phyloP scores from a whole-genome alignment of 805 yeast species.

The Candida tammaniensis region DNA sequence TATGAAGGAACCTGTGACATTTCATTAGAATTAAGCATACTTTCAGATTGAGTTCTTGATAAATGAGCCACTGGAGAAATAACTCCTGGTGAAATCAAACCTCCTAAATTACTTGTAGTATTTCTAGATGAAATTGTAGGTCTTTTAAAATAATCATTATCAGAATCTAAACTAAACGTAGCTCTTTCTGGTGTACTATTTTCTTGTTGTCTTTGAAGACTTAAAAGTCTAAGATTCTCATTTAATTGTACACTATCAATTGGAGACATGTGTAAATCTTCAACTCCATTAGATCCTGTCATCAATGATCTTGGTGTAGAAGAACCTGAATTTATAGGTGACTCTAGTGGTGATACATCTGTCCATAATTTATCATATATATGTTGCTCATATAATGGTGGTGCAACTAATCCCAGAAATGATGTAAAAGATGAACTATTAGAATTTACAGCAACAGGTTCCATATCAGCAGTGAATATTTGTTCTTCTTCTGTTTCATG shows the following conservation, averaged over 20 bases:
- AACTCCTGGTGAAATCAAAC: constrained; percentile 35
- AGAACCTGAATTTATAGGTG: constrained; percentile 43
- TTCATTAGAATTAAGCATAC: constrained; percentile 14
- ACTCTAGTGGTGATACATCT: constrained; percentile 53
- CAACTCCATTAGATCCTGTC: constrained; percentile 3
- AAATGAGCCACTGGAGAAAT: constrained; percentile 55
- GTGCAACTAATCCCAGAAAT: constrained; percentile 58
- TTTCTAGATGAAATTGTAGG: constrained; percentile 7
- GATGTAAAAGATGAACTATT: constrained; percentile 29
- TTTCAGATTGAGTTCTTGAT: constrained; percentile 56
- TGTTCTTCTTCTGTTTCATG: constrained; percentile 25
- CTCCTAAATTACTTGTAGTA: constrained; percentile 6
- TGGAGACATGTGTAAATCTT: constrained; percentile 27
- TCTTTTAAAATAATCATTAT: constrained; percentile 34
- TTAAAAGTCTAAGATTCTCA: constrained; percentile 51
- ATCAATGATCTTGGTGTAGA: constrained; percentile 29
- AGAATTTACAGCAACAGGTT: constrained; percentile 22
- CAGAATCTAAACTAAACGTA: constrained; percentile 34
- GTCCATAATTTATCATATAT: constrained; percentile 78
- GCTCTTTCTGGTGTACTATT: constrained; percentile 27
- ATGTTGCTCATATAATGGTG: constrained; percentile 81
- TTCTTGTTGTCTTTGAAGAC: constrained; percentile 47
- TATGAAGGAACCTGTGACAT: constrained; percentile 82
- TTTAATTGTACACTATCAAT: constrained; percentile 42
- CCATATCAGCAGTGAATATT: constrained; percentile 24